These are phyloP conservation scores for Magnolia changhungtana DNA, from an alignment of 164 flowering plant species.

Conservation along the genomic window DNA sequence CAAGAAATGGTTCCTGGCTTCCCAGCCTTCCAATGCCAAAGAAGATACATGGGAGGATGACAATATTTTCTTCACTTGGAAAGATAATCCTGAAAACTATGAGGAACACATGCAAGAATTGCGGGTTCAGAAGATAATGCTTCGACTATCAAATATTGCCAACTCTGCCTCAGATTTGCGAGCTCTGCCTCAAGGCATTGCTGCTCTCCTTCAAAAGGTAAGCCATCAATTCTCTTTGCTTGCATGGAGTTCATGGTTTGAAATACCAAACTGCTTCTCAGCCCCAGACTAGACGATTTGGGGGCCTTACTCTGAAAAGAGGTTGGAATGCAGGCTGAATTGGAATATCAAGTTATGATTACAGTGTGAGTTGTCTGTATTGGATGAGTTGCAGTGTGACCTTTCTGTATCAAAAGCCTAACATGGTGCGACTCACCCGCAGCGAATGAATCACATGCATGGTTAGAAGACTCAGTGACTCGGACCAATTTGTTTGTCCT, in stretches of 20 bases:
- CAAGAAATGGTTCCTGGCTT: conserved; percentile 66
- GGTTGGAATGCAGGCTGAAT: not conserved
- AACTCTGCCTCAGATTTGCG: conserved; percentile 61
- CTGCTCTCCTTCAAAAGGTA: conserved; percentile 84
- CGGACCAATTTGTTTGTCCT: too few species aligned
- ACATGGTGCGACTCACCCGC: not conserved
- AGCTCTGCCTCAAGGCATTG: conserved; percentile 84
- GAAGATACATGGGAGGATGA: conserved; percentile 73
- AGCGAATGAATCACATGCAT: too few species aligned
- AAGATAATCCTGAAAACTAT: conserved; percentile 58
- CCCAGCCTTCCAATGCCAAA: conserved; percentile 29
- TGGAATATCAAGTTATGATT: not conserved
- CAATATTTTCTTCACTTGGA: conserved; percentile 78
- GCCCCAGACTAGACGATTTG: not conserved
- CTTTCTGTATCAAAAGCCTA: not conserved
- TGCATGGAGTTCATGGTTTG: conserved; percentile 1
- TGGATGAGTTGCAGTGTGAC: not conserved
- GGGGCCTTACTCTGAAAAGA: too few species aligned
- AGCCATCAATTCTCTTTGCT: conserved; percentile 4
- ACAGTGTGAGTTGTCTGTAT: not conserved
- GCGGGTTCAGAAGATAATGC: conserved; percentile 66
- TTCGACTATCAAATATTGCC: conserved; percentile 66
- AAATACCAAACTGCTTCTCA: not conserved
- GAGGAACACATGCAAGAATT: conserved; percentile 62
- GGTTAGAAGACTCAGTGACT: too few species aligned